Evolutionary conservation across 2,329 filamentous ascomycete species (phyloP), one percentile per base, ranked within the genome.

Genomic region (Neophaeococcomyces mojaviensis): DNA sequence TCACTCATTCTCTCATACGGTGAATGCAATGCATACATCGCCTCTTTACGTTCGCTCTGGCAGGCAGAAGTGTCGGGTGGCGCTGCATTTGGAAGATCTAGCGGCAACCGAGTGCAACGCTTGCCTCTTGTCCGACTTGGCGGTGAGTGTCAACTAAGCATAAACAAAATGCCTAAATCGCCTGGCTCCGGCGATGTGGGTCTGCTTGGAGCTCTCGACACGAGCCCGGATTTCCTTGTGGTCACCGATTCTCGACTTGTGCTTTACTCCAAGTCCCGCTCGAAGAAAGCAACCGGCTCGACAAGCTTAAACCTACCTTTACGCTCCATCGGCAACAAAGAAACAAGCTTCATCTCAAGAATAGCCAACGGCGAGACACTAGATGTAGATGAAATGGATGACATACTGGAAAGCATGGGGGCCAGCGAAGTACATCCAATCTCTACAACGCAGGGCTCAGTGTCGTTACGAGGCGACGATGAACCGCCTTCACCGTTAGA

Each of bases 311-410:
- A 26, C n/a, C 39, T 15, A 32, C 43, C 42, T 7, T 28, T 37
- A 24, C 34, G 38, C 31, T n/a, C 22, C 34, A 19, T 30, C 28
- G 39, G 19, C 26, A 45, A 15, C 35, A 68, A 72, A 39, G 67
- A 71, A 50, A 50, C 63, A 24, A 64, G 65, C 55, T 61, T 72
- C 10, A 63, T 55, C 36, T 59, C 59, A 10, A n/a, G 22, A 22
- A 13, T 32, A 13, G 28, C 19, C 5, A 18, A 19, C 20, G 20
- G 28, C 37, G 69, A 68, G 35, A 66, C 70, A 44, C 61, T 73
- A 13, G 69, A 70, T 47, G 61, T 73, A 13, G 64, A 70, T 34
- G 69, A 68, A 38, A 71, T 73, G 68, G 68, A 68, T 46, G 63
- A 68, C 16, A 56, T 72, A 3, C 55, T 73, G 31, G 67, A 61